Percentiles rank a stretch among this genome's conserved stretches.
phyloP scores from a whole-genome alignment of 148 eudicot genomes.

The Rheum nobile region DNA sequence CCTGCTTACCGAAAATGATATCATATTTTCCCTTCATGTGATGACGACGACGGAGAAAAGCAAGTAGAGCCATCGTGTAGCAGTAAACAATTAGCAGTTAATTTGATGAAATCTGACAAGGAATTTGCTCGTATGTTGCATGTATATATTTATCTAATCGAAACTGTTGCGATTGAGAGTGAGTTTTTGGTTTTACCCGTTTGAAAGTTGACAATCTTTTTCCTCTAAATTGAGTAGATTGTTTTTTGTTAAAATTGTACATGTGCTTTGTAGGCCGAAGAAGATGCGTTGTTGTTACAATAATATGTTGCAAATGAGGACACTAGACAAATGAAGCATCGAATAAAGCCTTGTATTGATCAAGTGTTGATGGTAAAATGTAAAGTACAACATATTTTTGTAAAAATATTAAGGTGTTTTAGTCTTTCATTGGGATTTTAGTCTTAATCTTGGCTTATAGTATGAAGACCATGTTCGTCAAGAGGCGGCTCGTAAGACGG shows the following conservation, averaged over 20 bases:
- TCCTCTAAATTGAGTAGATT: too few species aligned
- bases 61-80: constrained; percentile 15
- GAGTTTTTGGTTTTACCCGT: neutral
- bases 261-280: constrained; percentile 71
- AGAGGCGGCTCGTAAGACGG: constrained; percentile 75
- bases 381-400: neutral
- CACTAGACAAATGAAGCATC: constrained; percentile 40
- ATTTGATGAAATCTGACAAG: constrained; percentile 48
- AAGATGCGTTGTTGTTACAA: constrained; percentile 82
- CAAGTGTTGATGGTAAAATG: constrained; percentile 62
- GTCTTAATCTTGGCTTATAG: constrained; percentile 33
- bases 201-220: too few species aligned
- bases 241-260: too few species aligned
- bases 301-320: constrained; percentile 41
- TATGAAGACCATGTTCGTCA: constrained; percentile 74
- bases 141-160: constrained; percentile 22
- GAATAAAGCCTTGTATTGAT: constrained; percentile 50
- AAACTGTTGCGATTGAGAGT: neutral
- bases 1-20: neutral
- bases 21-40: neutral
- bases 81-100: constrained; percentile 16
- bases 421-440: neutral
- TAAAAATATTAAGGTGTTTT: neutral
- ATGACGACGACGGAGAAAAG: constrained; percentile 21
- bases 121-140: constrained; percentile 83